Evolutionary conservation across 148 eudicot species (phyloP).

Genomic region (Diospyros kaki): DNA sequence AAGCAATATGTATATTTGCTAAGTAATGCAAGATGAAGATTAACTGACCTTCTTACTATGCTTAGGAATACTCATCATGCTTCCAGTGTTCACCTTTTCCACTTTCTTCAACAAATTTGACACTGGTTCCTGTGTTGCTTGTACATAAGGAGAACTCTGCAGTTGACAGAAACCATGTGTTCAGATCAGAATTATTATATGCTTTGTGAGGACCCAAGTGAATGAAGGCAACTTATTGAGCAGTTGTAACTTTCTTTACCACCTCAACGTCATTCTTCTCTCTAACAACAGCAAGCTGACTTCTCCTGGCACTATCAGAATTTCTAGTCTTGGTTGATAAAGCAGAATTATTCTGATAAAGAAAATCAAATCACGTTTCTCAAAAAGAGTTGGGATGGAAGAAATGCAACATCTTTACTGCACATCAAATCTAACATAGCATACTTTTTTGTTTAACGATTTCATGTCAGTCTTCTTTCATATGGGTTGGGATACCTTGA

Average conservation of each 20-base stretch:
- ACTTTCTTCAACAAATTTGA: constrained; percentile 64
- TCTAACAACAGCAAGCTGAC: constrained; percentile 33
- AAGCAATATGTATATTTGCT: not conserved
- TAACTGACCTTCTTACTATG: constrained; percentile 77
- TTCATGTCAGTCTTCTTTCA: too few relatives aligned
- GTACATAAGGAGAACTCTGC: constrained; percentile 55
- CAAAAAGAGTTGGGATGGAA: not conserved
- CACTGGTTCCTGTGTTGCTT: constrained; percentile 56
- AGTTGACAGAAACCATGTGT: constrained; percentile 10
- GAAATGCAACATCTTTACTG: not conserved
- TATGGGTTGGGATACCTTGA: too few relatives aligned
- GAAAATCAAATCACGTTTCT: not conserved
- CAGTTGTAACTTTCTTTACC: constrained; percentile 8
- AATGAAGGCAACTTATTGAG: constrained; percentile 1
- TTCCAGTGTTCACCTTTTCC: constrained; percentile 61
- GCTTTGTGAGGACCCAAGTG: not conserved
- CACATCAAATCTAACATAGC: not conserved
- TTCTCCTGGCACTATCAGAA: constrained; percentile 34
- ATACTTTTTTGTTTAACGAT: not conserved
- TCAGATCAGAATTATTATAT: not conserved
- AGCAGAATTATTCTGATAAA: constrained; percentile 51
- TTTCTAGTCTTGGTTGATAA: constrained; percentile 45
- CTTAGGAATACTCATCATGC: constrained; percentile 56
- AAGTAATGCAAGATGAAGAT: constrained; percentile 5
- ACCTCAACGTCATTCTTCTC: constrained; percentile 31